Base-by-base conservation (phyloP, 2,329 filamentous ascomycete genomes). In the Dactylellina parvicollis region DNA sequence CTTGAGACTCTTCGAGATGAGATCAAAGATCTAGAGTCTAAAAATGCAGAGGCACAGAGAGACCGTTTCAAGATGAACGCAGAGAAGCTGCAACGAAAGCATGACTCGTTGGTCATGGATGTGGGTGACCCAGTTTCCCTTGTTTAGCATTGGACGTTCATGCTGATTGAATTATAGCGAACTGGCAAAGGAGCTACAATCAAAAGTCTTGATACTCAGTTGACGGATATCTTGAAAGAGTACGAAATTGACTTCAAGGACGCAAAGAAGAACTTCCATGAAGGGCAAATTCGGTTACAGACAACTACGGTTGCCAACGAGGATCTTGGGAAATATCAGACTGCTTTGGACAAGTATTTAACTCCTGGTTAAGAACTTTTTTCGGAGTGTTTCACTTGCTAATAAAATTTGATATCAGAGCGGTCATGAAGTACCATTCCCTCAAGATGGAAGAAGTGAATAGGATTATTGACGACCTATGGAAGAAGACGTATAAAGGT, bases 361-460 rank as follows among this genome's bases (percentile, higher is more conserved):
- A 40, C 20, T 10, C 14, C 18, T 36, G 10, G 14, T 18, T 34
- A 34, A n/a, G n/a, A 30, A 24, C 2, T 18, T 4, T 22, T 44
- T 14, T 47, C 56, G 20, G n/a, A 16, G 16, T 30, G 1, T 36
- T 28, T 47, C 14, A 18, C 20, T 22, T 9, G n/a, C 32, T 46
- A 36, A 54, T 24, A 30, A 44, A 20, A n/a, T 2, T 5, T 34
- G 36, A 36, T 46, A 14, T 40, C 46, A 80, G 79, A 75, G 96
- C 95, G 49, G 96, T 99, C 79, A 97, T 99, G 92, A 92, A 91
- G 78, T 99, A 94, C 79, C 95, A 99, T 82, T 86, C 89, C 28
- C 83, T 96, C 79, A 99, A 99, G 84, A 99, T 99, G 95, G 91
- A 95, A 77, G 93, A 99, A 80, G 94, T 99, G 80, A 99, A 99